Base-by-base conservation (phyloP, 441 rosid species). In the Erodium trifolium region DNA sequence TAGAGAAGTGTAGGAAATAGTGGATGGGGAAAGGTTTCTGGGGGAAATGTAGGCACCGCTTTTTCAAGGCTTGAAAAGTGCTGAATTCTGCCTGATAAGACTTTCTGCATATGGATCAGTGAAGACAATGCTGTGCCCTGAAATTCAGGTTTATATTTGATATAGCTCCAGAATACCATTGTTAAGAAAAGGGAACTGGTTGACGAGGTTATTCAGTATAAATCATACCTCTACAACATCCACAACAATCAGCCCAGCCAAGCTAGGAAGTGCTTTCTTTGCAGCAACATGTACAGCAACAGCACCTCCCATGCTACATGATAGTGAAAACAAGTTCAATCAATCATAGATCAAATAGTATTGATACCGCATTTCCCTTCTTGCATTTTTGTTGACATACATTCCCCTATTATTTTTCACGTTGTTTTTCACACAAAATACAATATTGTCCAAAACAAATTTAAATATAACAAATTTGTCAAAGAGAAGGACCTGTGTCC, bases 51-150 rank as follows among this genome's bases (percentile, higher is more conserved):
- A 66, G 23, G 59, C 86, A 94, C 99, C 41, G 96, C 96, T 84
- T 92, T 94, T 75, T 94, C 88, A 65, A 92, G 64, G 84, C 86
- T 87, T 67, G 94, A 76, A 73, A 94, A 94, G 76, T 92, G 96
- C 70, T 94, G 96, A 91, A 86, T 84, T 78, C 98, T 87, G 82
- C 80, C 79, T 71, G 96, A 83, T 45, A 94, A 86, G 72, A 94
- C 78, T 78, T 90, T 94, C 80, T 87, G 97, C 98, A 94, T 94
- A 79, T 94, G 99, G 67, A 84, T 73, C 85, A 94, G 78, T 18
- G 98, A 94, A 79, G 97, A 86, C 82, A 92, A 76, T 62, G 99
- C 98, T 63, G 99, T 94, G 74, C 97, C 99, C 99, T 94, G 82
- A 69, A 78, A 78, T 39, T 55, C 63, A 16, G 11, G 14, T 67